These are phyloP conservation scores for Fusarium longipes DNA, from an alignment of 2,329 filamentous ascomycete species.

Conservation along the genomic window DNA sequence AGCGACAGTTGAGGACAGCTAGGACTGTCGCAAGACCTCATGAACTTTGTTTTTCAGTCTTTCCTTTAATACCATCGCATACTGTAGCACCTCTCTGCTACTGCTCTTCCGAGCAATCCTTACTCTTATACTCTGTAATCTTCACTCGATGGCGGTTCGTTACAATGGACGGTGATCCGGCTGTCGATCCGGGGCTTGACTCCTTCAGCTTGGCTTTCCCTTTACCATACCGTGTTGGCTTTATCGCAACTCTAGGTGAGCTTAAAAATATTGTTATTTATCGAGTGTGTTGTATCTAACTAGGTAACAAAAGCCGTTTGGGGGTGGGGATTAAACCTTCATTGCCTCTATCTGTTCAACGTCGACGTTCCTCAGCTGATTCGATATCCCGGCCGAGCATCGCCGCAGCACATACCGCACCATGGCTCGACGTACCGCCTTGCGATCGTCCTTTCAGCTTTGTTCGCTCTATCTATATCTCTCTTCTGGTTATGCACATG, in stretches of 20 bases:
- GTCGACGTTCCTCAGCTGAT: slow-evolving; percentile 91
- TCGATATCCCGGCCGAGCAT: slow-evolving; percentile 82
- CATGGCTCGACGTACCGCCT: slow-evolving; percentile 88
- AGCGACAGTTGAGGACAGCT: slow-evolving; percentile 40
- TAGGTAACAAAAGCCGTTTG: slow-evolving; percentile 75
- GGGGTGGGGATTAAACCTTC: slow-evolving; percentile 94
- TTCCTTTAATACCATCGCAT: slow-evolving; percentile 25
- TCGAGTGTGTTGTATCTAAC: not conserved
- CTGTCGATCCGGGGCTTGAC: slow-evolving; percentile 79
- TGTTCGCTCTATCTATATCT: slow-evolving; percentile 77
- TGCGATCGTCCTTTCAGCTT: slow-evolving; percentile 77
- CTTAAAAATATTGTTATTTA: slow-evolving; percentile 9
- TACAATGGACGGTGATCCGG: slow-evolving; percentile 78
- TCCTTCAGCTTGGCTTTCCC: slow-evolving; percentile 88
- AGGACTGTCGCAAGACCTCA: slow-evolving; percentile 42
- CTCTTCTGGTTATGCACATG: slow-evolving; percentile 87
- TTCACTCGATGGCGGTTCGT: slow-evolving; percentile 43
- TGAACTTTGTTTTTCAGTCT: slow-evolving; percentile 28
- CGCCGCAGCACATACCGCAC: slow-evolving; percentile 76
- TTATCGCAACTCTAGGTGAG: slow-evolving; percentile 86
- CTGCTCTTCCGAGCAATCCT: slow-evolving; percentile 13
- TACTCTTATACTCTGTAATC: not conserved
- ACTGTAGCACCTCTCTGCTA: not conserved
- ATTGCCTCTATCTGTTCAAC: slow-evolving; percentile 81
- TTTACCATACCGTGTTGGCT: slow-evolving; percentile 87